A percentile compares a stretch with the other conserved stretches of the same genome.
Evolutionary conservation across 495 filamentous ascomycete genomes (phyloP).

Genomic region (Aspergillus taichungensis): DNA sequence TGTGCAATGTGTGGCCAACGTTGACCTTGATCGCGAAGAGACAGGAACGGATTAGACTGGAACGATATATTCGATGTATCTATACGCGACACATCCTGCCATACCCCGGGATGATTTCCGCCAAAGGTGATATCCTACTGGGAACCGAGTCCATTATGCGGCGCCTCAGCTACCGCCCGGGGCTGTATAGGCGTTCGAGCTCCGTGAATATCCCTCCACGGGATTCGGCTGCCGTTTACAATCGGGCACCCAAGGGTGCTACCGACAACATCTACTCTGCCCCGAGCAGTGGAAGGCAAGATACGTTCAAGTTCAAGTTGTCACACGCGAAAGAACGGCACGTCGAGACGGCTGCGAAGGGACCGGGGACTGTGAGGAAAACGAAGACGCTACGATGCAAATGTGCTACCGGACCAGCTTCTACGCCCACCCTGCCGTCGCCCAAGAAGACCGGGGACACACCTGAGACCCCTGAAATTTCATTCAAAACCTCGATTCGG

Average conservation of each 20-base stretch:
- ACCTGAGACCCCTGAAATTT: neutral
- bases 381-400: constrained; percentile 6
- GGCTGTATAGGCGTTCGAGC: constrained; percentile 24
- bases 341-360: too few relatives aligned
- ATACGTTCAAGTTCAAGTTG: too few relatives aligned
- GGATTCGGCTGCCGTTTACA: too few relatives aligned
- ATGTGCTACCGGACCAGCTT: neutral
- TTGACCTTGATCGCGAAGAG: constrained; percentile 51
- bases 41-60: constrained; percentile 67
- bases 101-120: constrained; percentile 72
- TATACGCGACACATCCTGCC: constrained; percentile 81
- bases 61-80: constrained; percentile 63
- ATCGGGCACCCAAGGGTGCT: too few relatives aligned
- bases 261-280: too few relatives aligned
- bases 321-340: too few relatives aligned
- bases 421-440: neutral
- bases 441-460: neutral
- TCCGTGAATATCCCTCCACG: constrained; percentile 12
- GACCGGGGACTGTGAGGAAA: too few relatives aligned
- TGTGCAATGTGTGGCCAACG: constrained; percentile 8
- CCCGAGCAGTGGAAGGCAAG: too few relatives aligned
- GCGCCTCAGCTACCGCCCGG: constrained; percentile 52
- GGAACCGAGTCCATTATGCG: constrained; percentile 71
- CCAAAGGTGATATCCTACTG: constrained; percentile 48
- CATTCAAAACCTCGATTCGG: constrained; percentile 10